phyloP scores from a whole-genome alignment of 1,139 yeast species.

The Debaryomyces singareniensis region DNA sequence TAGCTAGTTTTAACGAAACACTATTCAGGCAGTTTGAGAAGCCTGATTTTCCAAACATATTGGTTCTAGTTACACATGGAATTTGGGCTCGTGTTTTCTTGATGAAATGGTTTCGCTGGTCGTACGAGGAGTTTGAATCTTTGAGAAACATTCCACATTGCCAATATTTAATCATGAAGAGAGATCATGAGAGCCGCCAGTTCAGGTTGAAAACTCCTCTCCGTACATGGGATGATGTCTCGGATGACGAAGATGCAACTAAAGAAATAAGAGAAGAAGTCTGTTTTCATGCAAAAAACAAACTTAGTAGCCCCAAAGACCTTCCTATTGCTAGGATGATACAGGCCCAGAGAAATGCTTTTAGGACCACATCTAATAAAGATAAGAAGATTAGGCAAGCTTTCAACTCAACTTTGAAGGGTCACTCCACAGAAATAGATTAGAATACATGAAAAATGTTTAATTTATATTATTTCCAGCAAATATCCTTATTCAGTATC shows the following conservation, averaged over 20 bases:
- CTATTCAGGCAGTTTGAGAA: conserved; percentile 71
- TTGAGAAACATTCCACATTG: conserved; percentile 82
- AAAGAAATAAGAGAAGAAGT: conserved; percentile 40
- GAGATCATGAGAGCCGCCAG: conserved; percentile 34
- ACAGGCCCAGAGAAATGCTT: conserved; percentile 40
- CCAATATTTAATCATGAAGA: conserved; percentile 72
- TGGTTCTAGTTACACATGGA: conserved; percentile 86
- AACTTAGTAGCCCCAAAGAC: conserved; percentile 31
- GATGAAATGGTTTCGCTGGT: conserved; percentile 93
- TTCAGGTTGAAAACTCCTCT: conserved; percentile 48
- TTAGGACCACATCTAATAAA: conserved; percentile 29
- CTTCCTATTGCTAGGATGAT: conserved; percentile 37
- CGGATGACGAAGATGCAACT: conserved; percentile 33
- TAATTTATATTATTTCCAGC: conserved; percentile 12
- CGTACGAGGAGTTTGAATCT: conserved; percentile 80
- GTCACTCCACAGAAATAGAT: too few relatives aligned
- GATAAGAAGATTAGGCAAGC: conserved; percentile 31
- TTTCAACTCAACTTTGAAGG: conserved; percentile 11
- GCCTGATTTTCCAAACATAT: conserved; percentile 61
- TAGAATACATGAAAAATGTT: conserved; percentile 8
- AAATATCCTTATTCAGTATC: too few relatives aligned
- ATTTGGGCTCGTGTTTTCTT: conserved; percentile 88
- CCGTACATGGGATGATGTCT: conserved; percentile 55
- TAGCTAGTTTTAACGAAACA: conserved; percentile 84
- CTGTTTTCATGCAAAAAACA: conserved; percentile 32